Evolutionary conservation across 2,329 filamentous ascomycete species (phyloP), one percentile per base, ranked within the genome.

Genomic region (Aspergillus quadrilineatus): DNA sequence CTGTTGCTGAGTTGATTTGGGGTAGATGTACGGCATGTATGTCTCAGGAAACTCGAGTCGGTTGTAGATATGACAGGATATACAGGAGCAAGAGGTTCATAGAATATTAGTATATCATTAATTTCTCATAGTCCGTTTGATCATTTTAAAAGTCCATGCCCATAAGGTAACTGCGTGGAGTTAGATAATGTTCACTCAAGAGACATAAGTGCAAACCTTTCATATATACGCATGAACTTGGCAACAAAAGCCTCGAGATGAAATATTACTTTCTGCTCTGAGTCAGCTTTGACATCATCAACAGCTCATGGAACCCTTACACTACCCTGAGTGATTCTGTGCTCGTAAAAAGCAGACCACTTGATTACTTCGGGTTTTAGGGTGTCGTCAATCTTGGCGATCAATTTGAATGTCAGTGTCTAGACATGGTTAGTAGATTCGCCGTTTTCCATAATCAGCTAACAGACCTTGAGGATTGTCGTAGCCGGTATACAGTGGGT

Each of bases 241-340:
- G 93, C 93, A 57, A 99, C 94, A 75, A 99, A 99, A 3, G 94
- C 94, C 76, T 99, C 95, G 4, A 99, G 79, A 70, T 99, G 95
- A 75, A 99, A 99, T 61, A 99, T 97, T 57, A 96, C 89, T 81
- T 99, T 99, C 74, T 80, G 57, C 56, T 62, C 14, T 49, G 17
- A 15, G 39, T 64, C 8, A 66, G 60, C 10, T 6, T 47, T 14
- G 14, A 6, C 26, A 7, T 4, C 6, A 22, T 12, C 9, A 10
- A 6, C 15, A 47, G 2, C 6, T 22, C 4, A 6, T 4, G 26
- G 6, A 34, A 14, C 5, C 73, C 79, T 66, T 74, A 81, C 79
- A 61, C 78, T 92, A 50, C 94, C 94, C 65, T 89, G 89, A 72
- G 90, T 90, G 75, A 97, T 90, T 59, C 94, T 85, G 74, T 99